A percentile compares a stretch with the other conserved stretches of the same genome.
phyloP scores from a whole-genome alignment of 1,139 yeast species.

The Saccharomyces hybrid region DNA sequence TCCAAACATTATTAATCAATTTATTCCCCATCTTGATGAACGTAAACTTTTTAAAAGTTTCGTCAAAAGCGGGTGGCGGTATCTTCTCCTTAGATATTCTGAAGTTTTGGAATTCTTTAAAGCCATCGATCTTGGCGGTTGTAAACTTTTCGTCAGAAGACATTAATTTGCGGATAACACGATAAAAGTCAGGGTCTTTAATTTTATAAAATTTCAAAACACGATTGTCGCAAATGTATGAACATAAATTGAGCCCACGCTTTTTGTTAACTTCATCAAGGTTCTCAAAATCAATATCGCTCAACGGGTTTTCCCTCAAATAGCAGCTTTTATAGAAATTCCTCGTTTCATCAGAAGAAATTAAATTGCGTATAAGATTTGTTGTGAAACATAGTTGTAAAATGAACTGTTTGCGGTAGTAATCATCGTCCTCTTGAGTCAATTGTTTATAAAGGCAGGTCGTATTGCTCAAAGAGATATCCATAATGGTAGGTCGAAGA shows the following conservation, averaged over 20 bases:
- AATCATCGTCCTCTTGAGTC: conserved; percentile 19
- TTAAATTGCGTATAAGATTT: conserved; percentile 16
- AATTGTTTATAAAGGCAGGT: conserved; percentile 19
- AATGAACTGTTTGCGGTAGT: conserved; percentile 25
- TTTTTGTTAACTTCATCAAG: conserved; percentile 12
- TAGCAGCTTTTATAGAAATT: conserved; percentile 17
- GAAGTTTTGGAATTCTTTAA: conserved; percentile 19
- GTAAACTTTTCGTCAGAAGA: conserved; percentile 15
- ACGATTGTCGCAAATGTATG: conserved; percentile 16
- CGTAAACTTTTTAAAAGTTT: conserved; percentile 27
- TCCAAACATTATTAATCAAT: conserved; percentile 28
- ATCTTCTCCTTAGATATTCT: conserved; percentile 4
- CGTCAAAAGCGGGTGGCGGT: conserved; percentile 8
- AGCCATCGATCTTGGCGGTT: conserved; percentile 18
- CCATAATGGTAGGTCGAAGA: conserved; percentile 20
- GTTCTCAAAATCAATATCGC: conserved; percentile 9
- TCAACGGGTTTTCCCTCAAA: conserved; percentile 17
- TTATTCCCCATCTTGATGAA: conserved; percentile 29
- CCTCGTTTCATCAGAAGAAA: conserved; percentile 16
- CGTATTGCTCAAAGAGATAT: conserved; percentile 17
- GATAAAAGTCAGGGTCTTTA: conserved; percentile 21
- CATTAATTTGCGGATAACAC: conserved; percentile 11
- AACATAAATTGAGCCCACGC: conserved; percentile 15
- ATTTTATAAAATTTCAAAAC: conserved; percentile 19
- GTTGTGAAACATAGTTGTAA: conserved; percentile 20